Base-by-base conservation (phyloP, 148 eudicot genomes). In the Talinum fruticosum region DNA sequence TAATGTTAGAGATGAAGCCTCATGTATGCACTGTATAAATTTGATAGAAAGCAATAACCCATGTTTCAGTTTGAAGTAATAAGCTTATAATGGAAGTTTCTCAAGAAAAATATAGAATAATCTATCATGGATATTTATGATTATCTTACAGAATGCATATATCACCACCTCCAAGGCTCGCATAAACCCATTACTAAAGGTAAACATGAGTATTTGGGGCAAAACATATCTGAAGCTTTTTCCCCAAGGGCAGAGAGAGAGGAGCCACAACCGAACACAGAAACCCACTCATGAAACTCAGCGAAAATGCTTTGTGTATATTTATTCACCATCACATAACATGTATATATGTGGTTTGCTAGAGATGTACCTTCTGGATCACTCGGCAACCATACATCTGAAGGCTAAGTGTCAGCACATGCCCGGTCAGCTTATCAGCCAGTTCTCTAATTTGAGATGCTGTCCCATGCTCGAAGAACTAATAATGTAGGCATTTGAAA, bases 381-480 rank as follows among this genome's bases (percentile, higher is more conserved):
- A 95, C 99, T 64, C 99, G 90, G 75, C 99, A 95, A 26, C 99
- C 99, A 87, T 95, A 95, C 99, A 95, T 95, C 79, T 95, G 98
- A 86, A 95, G 90, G 82, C 97, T 95, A 62, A 95, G 93, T 21
- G 91, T 82, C 75, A 95, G 82, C 53, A 95, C 92, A 82, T 93
- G 94, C 59, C 92, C 97, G 74, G 75, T 79, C 19, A 95, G 93
- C 84, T 91, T 88, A 71, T 88, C 85, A 29, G 99, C 97, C 72
- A 95, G 82, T 73, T 93, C 90, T 74, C 89, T 89, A 53, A 86
- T 87, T 82, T 95, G 96, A 47, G 90, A 72, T 47, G 91, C 75
- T 51, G 78, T 91, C 75, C 99, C 99, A 84, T 93, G 93, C 85
- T 95, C 97, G 72, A 95, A 93, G 82, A 95, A 90, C 99, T 95